Conservation (phyloP, 257 asterid species). For the Solanum megistacrolobum region DNA sequence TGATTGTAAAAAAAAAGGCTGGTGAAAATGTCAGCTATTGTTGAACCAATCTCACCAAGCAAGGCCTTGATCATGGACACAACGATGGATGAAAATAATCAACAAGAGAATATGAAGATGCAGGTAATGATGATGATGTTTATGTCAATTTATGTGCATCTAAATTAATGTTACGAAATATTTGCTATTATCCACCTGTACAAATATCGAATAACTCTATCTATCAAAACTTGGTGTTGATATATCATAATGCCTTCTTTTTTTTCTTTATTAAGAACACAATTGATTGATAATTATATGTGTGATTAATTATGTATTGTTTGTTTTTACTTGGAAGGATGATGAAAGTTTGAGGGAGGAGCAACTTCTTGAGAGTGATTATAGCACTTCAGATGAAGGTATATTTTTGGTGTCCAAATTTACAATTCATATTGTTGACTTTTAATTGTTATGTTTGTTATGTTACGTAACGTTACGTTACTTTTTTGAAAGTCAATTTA, state of each 20-base stretch:
- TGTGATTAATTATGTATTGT: not conserved
- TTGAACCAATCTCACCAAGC: not conserved
- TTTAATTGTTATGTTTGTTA: too few relatives aligned
- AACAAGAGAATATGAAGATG: not conserved
- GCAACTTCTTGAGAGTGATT: constrained; percentile 10
- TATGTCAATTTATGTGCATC: not conserved
- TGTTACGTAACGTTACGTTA: too few relatives aligned
- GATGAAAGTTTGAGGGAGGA: constrained; percentile 6
- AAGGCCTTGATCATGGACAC: not conserved
- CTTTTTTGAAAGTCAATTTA: too few relatives aligned
- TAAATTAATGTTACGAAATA: not conserved
- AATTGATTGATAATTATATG: not conserved
- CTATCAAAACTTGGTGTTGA: not conserved
- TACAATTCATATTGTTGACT: not conserved
- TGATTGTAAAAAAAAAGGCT: too few relatives aligned
- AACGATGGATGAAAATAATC: not conserved
- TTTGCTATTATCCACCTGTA: not conserved
- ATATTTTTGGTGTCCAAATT: not conserved
- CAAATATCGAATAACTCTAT: not conserved
- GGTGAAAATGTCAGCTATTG: not conserved
- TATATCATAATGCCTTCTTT: not conserved
- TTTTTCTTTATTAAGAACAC: not conserved
- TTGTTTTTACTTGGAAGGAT: not conserved
- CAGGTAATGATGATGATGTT: not conserved
- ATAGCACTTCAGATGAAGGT: constrained; percentile 8